Evolutionary conservation across 2,329 filamentous ascomycete species (phyloP), one percentile per base, ranked within the genome.

Genomic region (Hirsutella rhossiliensis): DNA sequence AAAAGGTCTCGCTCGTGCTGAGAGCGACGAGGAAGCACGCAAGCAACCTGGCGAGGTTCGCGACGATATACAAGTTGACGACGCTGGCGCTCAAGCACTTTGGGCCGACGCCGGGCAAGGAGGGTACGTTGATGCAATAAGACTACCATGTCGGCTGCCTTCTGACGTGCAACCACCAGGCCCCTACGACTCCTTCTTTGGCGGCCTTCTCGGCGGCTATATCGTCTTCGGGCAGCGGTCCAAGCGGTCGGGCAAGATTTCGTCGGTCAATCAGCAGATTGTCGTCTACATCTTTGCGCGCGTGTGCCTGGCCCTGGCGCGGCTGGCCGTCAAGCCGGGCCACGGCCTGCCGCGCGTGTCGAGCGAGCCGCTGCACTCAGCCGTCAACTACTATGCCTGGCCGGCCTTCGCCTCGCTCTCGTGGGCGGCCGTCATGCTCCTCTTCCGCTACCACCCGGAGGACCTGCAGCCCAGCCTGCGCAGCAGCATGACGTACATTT

Each of bases 401-500:
- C 87, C 90, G 2, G 82, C 83, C 2, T 98, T 98, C 66, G 90
- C 92, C 37, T 85, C 83, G 54, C 56, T 90, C 51, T 94, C 84
- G 58, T 98, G 92, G 92, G 92, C 83, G 5, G 71, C 80, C 57
- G 88, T 98, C 50, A 98, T 98, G 92, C 87, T 90, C 67, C 66
- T 98, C 48, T 98, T 96, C 71, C 78, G 85, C 55, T 86, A 84
- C 76, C 82, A 97, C 67, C 88, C 92, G 5, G 87, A 94, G 56
- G 87, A 85, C 45, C 75, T 98, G 59, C 92, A 96, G 73, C 79
- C 82, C 47, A 96, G 89, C 63, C 67, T 98, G 71, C 77, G 87
- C 62, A 89, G 81, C 66, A 96, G 88, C 69, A 98, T 98, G 92
- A 86, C 79, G 55, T 98, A 98, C 60, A 95, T 98, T 71, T 98